Percentiles rank a stretch among this genome's conserved stretches.
phyloP scores from a whole-genome alignment of 371 early-diverging fungal species.

The Blakeslea trispora region DNA sequence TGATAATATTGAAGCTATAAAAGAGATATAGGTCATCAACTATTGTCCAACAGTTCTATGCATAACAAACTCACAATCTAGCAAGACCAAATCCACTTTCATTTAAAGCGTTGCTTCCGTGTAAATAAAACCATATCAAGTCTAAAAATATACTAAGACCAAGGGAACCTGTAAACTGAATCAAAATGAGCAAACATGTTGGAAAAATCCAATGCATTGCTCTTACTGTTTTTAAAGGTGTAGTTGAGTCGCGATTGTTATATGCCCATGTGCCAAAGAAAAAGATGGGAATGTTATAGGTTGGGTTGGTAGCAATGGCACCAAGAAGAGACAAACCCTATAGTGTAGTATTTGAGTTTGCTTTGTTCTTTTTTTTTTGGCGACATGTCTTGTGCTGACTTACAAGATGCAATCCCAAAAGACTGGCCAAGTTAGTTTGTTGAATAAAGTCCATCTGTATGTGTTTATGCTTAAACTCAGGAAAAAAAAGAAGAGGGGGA shows the following conservation, averaged over 20 bases:
- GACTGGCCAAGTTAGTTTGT: slow-evolving; percentile 47
- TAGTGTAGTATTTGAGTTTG: neutral
- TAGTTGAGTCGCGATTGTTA: slow-evolving; percentile 48
- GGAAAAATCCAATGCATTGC: neutral
- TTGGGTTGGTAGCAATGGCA: slow-evolving; percentile 42
- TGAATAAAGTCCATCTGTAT: slow-evolving; percentile 42
- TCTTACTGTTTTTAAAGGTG: slow-evolving; percentile 50
- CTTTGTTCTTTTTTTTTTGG: neutral
- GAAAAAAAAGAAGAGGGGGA: too few relatives aligned
- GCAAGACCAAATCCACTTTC: slow-evolving; percentile 50
- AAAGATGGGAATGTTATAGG: slow-evolving; percentile 53
- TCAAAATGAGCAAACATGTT: neutral
- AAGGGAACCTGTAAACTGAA: slow-evolving; percentile 45
- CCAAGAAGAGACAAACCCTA: slow-evolving; percentile 50
- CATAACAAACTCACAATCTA: slow-evolving; percentile 36
- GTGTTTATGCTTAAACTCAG: too few relatives aligned
- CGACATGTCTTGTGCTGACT: neutral
- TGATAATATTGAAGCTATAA: slow-evolving; percentile 46
- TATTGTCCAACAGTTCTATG: neutral
- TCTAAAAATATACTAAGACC: slow-evolving; percentile 48
- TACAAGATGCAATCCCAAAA: slow-evolving; percentile 52
- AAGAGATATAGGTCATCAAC: slow-evolving; percentile 1
- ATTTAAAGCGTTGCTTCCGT: slow-evolving; percentile 31
- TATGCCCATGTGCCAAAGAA: slow-evolving; percentile 57
- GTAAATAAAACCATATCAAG: slow-evolving; percentile 49